Base-by-base conservation (phyloP, 1,139 yeast genomes). In the Debaryomyces sp. region DNA sequence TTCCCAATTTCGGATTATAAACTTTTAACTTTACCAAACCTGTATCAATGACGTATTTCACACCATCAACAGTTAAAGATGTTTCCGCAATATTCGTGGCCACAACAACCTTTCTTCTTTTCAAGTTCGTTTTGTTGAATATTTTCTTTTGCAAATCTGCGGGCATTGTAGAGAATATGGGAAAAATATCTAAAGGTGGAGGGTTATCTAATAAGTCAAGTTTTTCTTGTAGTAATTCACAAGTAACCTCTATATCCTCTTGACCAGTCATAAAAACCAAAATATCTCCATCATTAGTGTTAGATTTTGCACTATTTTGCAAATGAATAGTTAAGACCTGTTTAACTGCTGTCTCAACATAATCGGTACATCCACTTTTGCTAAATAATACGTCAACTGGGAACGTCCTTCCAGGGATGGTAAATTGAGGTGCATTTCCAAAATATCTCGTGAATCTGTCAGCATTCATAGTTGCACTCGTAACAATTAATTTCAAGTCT, bases 31-130 rank as follows among this genome's bases (percentile, higher is more conserved):
- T 94, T 45, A 90, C 85, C 53, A 84, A 81, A 0, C 99, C 99
- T 27, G 89, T 71, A 62, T 94, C 98, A 29, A 94, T 85, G 1
- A 94, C 98, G 64, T 82, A 91, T 56, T 78, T 77, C 36, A 94
- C 82, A 9, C 97, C 97, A 61, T 91, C 96, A 10, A 94, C 91
- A 0, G 99, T 94, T 56, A 94, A 75, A 0, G 99, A 94, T 0
- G 99, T 94, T 64, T 94, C 99, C 0, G 99, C 98, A 55, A 94
- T 92, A 60, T 94, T 94, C 1, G 98, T 94, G 0, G 98, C 96
- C 33, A 94, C 88, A 37, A 94, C 87, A 32, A 90, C 91, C 64
- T 94, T 94, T 40, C 98, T 70, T 26, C 80, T 73, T 1, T 77
- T 76, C 27, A 66, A 59, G 43, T 77, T 76, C 1, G 87, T 77